Evolutionary conservation across 352 stramenopile genomes (phyloP), one percentile per base, ranked within the genome.

Genomic region (Globisporangium acanthophoron): DNA sequence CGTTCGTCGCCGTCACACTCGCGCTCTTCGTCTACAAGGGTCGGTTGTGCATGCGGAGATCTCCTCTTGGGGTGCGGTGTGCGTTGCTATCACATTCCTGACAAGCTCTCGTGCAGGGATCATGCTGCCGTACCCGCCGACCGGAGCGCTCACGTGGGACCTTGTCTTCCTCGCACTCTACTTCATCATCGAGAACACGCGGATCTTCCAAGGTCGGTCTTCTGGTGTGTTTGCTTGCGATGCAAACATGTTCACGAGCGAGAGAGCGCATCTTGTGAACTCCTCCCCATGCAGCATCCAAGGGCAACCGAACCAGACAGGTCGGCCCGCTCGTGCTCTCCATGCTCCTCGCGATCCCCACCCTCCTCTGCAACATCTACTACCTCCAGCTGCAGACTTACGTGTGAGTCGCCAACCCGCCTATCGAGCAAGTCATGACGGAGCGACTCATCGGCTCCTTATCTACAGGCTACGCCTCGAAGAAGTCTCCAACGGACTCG

Each of bases 261-360:
- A 27, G 24, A 27, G 24, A 27, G 24, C 24, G 24, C 33, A 12
- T 12, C 33, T 39, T 12, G 13, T 43, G 12, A 40, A 12, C 31
- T 40, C 8, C 21, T 52, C 5, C 33, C 27, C 18, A 20, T 37
- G 8, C 37, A 87, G 81, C 68, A 2, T 91, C 86, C 18, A 95
- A 95, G 66, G 86, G 86, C 50, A 95, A 95, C 67, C 83, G 87
- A 39, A 90, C 76, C 11, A 73, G 76, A 52, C 70, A 92, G 37
- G 68, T 85, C 3, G 64, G 65, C 0, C 78, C 86, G 33, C 71
- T 94, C 16, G 45, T 78, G 31, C 67, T 89, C 46, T 71, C 80
- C 5, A 64, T 92, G 33, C 37, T 75, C 18, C 64, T 95, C 3
- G 71, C 78, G 0, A 61, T 70, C 16, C 78, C 79, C 0, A 59